Evolutionary conservation across 169 alveolate genomes (phyloP), one percentile per base, ranked within the genome.

Genomic region (Plasmodium yoelii): DNA sequence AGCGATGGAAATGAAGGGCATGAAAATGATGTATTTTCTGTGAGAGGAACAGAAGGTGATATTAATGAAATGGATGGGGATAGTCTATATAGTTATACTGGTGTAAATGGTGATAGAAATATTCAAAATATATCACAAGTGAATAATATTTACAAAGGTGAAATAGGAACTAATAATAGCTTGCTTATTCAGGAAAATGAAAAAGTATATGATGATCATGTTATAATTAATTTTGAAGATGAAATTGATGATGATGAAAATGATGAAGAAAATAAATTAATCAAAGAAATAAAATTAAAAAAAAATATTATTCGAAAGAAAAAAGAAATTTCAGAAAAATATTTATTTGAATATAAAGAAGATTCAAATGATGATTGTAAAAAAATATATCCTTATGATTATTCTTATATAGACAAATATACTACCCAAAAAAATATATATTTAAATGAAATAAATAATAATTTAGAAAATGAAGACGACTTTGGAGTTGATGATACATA

Each of bases 251-350:
- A 57, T 42, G 13, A 10, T 7, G 73, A 73, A 56, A 73, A 86
- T 53, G 91, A 86, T n/a, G 91, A 64, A 72, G 91, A 86, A 86
- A 86, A 24, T 46, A 86, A 53, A 70, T 19, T 86, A 51, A 86
- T 86, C 44, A 74, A 86, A 86, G 51, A 55, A 56, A 86, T 86
- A 63, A 86, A 86, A 53, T 24, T 86, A 65, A 86, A 86, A 64
- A 86, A 70, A 51, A 72, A 86, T 13, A 86, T 86, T 8, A 10
- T 86, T 7, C 34, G 91, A n/a, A 86, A 86, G 51, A 84, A 84
- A 44, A 68, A 69, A 26, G 64, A 69, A 57, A 57, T 86, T 34
- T 51, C 19, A 9, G 67, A 46, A 12, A 73, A 22, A 9, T 24
- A 42, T 47, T 15, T 47, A 1, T 7, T 13, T 42, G 61, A 6